phyloP scores from a whole-genome alignment of 106 monocot genomes.

The Platanthera guangdongensis region DNA sequence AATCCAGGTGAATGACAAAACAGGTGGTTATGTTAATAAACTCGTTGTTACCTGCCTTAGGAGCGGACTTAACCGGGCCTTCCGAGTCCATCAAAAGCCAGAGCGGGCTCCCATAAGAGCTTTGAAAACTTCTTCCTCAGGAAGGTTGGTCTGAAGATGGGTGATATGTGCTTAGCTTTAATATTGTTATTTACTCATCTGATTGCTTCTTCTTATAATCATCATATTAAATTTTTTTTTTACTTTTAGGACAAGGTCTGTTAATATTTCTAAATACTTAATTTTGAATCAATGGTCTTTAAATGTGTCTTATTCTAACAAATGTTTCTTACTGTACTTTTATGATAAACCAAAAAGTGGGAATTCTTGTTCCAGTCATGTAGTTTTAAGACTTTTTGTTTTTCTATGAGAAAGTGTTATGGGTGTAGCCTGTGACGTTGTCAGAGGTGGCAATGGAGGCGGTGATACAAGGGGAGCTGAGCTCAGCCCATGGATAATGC shows the following conservation, averaged over 20 bases:
- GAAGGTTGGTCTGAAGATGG: constrained; percentile 47
- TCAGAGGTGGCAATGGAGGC: too few species aligned
- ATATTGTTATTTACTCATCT: background rate
- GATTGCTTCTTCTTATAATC: background rate
- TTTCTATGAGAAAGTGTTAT: background rate
- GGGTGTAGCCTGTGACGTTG: too few species aligned
- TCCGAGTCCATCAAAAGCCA: constrained; percentile 88
- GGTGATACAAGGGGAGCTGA: too few species aligned
- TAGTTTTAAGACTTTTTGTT: background rate
- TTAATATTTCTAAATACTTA: background rate
- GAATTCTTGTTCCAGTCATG: background rate
- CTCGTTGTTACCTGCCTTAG: constrained; percentile 91
- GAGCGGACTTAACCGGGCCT: constrained; percentile 95
- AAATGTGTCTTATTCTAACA: background rate
- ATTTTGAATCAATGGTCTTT: background rate
- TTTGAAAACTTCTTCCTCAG: constrained; percentile 90
- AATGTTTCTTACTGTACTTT: background rate
- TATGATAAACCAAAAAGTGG: background rate
- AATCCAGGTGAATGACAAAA: constrained; percentile 84
- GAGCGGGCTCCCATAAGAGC: constrained; percentile 96
- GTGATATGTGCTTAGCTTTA: constrained; percentile 3
- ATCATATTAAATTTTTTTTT: background rate
- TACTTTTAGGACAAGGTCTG: background rate
- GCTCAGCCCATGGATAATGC: too few species aligned
- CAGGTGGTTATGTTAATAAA: constrained; percentile 76